Evolutionary conservation across 225 moss, liverwort and hornwort species (phyloP).

Genomic region (Ulota crispa): DNA sequence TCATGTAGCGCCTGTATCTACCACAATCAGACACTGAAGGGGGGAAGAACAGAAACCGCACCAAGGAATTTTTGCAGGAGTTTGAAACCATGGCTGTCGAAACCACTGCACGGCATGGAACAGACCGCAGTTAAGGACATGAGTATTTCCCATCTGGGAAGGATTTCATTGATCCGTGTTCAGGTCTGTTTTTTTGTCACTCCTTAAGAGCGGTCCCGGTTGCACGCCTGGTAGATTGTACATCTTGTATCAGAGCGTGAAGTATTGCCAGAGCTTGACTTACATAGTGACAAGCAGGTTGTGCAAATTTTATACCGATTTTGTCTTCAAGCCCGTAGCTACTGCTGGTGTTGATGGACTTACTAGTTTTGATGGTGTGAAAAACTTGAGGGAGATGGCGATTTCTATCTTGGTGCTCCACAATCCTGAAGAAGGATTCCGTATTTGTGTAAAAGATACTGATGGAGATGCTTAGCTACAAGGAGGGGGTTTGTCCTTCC

Average conservation of each 20-base stretch:
- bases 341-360: conserved; percentile 27
- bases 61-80: conserved; percentile 6
- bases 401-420: conserved; percentile 14
- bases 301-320: conserved; percentile 15
- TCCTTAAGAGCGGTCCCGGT: conserved; percentile 4
- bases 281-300: conserved; percentile 19
- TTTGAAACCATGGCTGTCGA: conserved; percentile 6
- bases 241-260: conserved; percentile 20
- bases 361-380: conserved; percentile 16
- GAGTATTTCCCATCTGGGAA: conserved; percentile 22
- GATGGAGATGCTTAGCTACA: conserved; percentile 19
- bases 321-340: conserved; percentile 4
- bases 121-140: conserved; percentile 8
- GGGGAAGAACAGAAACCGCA: neutral
- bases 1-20: conserved; percentile 21
- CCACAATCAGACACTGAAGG: conserved; percentile 8
- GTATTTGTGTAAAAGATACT: conserved; percentile 20
- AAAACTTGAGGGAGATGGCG: conserved; percentile 20
- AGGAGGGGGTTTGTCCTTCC: conserved; percentile 21
- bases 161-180: conserved; percentile 17
- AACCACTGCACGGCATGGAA: neutral
- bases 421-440: conserved; percentile 29
- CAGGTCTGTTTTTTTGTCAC: conserved; percentile 4
- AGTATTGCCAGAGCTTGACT: conserved; percentile 19
- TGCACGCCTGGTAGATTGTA: conserved; percentile 18